Percentiles rank a stretch among this genome's conserved stretches.
Conservation (phyloP, 805 yeast genomes). For the Alloascoidea hylecoeti region DNA sequence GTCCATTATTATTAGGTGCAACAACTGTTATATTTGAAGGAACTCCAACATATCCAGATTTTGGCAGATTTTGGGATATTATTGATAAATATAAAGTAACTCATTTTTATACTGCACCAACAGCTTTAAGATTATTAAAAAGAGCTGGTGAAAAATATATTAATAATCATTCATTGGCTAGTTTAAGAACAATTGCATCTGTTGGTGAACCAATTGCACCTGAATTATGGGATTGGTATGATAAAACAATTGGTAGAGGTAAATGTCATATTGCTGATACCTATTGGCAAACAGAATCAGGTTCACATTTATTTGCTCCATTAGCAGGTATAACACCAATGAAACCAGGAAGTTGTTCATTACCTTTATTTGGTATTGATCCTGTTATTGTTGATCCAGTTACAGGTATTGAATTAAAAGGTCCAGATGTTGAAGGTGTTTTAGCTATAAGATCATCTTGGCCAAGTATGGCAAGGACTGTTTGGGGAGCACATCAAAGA, state of each 20-base stretch:
- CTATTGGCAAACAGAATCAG: constrained; percentile 98
- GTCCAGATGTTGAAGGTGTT: constrained; percentile 92
- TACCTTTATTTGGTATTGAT: constrained; percentile 92
- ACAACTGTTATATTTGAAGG: constrained; percentile 92
- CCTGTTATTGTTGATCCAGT: constrained; percentile 91
- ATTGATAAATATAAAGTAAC: constrained; percentile 84
- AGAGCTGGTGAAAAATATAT: constrained; percentile 83
- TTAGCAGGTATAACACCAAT: constrained; percentile 93
- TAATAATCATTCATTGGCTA: constrained; percentile 67
- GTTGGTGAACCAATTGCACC: constrained; percentile 99
- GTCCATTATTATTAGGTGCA: constrained; percentile 81
- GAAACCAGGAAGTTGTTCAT: constrained; percentile 94
- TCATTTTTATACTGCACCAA: constrained; percentile 97
- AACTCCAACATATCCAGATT: constrained; percentile 94
- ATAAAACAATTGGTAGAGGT: constrained; percentile 79
- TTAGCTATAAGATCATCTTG: constrained; percentile 80
- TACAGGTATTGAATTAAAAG: constrained; percentile 69
- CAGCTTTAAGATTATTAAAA: constrained; percentile 83
- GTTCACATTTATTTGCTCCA: constrained; percentile 90
- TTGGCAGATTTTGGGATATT: constrained; percentile 93
- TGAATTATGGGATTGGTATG: constrained; percentile 98
- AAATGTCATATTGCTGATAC: constrained; percentile 90
- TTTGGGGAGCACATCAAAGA: constrained; percentile 76
- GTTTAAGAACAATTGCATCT: constrained; percentile 88
- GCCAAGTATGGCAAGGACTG: constrained; percentile 99